Evolutionary conservation across 208 protist species (phyloP).

Genomic region (Leishmania turanica): DNA sequence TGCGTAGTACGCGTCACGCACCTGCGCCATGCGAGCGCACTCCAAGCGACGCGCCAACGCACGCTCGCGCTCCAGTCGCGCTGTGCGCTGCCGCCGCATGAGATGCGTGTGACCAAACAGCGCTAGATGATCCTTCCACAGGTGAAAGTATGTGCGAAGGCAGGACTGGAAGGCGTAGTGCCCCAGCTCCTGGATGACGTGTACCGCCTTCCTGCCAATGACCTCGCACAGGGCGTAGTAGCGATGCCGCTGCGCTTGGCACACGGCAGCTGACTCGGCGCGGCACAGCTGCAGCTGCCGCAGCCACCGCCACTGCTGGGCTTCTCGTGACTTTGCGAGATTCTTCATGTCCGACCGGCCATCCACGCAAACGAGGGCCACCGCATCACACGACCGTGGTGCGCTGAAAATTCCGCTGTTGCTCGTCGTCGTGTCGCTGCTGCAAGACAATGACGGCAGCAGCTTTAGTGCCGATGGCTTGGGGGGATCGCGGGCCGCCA

Average conservation of each 20-base stretch:
- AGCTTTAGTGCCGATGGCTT: not conserved
- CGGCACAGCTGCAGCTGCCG: constrained; percentile 54
- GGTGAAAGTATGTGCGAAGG: constrained; percentile 39
- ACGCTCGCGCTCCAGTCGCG: constrained; percentile 32
- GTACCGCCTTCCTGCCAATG: constrained; percentile 37
- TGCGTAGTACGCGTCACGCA: constrained; percentile 30
- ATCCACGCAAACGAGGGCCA: constrained; percentile 44
- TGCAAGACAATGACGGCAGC: not conserved
- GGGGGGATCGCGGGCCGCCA: not conserved
- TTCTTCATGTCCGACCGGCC: constrained; percentile 38
- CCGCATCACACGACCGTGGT: not conserved
- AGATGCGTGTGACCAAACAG: constrained; percentile 56
- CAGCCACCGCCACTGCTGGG: constrained; percentile 47
- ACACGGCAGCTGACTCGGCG: constrained; percentile 50
- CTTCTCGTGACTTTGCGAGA: constrained; percentile 38
- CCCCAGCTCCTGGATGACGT: constrained; percentile 48
- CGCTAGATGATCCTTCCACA: constrained; percentile 50
- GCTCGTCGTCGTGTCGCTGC: not conserved
- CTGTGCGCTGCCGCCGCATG: constrained; percentile 48
- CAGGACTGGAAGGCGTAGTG: constrained; percentile 35
- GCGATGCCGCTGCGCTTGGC: constrained; percentile 58
- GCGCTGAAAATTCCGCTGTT: not conserved
- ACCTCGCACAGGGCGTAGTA: constrained; percentile 53
- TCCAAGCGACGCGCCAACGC: constrained; percentile 16
- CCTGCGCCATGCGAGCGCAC: not conserved